These are phyloP conservation scores for Penicillium sclerotiorum DNA, from an alignment of 2,329 filamentous ascomycete genomes.

Conservation along the genomic window DNA sequence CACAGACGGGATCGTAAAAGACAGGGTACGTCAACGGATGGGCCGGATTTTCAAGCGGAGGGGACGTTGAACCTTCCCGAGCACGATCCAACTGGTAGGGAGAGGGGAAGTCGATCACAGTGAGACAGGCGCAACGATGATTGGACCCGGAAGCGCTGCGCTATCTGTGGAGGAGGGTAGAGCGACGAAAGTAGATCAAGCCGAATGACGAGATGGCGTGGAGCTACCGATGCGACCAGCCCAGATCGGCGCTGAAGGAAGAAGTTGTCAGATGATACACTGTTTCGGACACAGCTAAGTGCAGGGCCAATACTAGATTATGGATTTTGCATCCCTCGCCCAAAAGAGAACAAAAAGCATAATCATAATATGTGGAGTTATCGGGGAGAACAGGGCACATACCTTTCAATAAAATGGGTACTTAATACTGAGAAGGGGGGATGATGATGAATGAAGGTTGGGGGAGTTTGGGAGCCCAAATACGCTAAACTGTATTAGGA, in stretches of 20 bases:
- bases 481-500: constrained; percentile 8
- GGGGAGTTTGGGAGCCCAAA: background rate
- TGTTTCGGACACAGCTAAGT: constrained; percentile 14
- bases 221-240: constrained; percentile 29
- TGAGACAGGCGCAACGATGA: constrained; percentile 13
- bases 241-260: constrained; percentile 22
- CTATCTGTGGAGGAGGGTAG: constrained; percentile 17
- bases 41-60: constrained; percentile 17
- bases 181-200: constrained; percentile 10
- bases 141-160: constrained; percentile 28
- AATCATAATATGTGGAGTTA: no score
- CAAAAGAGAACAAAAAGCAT: no score
- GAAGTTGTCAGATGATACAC: constrained; percentile 26
- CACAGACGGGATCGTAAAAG: constrained; percentile 14
- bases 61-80: constrained; percentile 21
- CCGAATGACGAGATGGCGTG: constrained; percentile 28
- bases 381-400: no score
- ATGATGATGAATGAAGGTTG: background rate
- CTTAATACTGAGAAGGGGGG: background rate
- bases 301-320: no score
- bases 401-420: no score
- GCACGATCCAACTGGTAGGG: constrained; percentile 15
- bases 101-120: constrained; percentile 16
- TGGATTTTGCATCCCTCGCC: no score
- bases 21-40: constrained; percentile 15